Conservation (phyloP, 495 filamentous ascomycete genomes). For the Aspergillus asperescens region DNA sequence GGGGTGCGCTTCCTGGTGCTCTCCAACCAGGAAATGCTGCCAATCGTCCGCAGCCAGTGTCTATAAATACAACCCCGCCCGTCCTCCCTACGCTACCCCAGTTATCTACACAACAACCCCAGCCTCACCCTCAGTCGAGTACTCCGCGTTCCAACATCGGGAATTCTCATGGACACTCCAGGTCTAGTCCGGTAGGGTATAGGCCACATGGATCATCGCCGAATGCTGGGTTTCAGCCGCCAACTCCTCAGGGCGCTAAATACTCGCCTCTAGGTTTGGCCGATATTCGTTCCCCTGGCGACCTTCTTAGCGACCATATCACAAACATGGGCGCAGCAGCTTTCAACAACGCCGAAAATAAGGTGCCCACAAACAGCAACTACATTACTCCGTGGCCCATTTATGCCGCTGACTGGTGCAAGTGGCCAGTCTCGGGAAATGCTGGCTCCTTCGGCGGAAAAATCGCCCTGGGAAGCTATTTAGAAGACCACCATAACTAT, state of each 20-base stretch:
- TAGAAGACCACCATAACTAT: conserved; percentile 97
- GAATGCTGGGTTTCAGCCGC: conserved; percentile 57
- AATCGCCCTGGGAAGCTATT: conserved; percentile 88
- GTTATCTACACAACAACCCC: conserved; percentile 46
- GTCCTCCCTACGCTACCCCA: conserved; percentile 67
- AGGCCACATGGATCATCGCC: conserved; percentile 66
- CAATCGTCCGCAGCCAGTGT: conserved; percentile 58
- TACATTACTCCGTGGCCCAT: conserved; percentile 93
- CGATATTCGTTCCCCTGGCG: conserved; percentile 77
- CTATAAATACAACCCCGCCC: conserved; percentile 66
- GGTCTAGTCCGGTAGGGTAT: conserved; percentile 82
- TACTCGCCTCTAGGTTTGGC: conserved; percentile 87
- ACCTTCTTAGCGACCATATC: conserved; percentile 64
- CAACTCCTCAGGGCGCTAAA: conserved; percentile 66
- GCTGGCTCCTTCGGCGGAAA: conserved; percentile 72
- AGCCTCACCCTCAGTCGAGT: conserved; percentile 58
- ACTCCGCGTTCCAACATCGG: conserved; percentile 62
- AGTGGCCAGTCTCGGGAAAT: conserved; percentile 78
- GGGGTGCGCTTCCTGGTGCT: conserved; percentile 55
- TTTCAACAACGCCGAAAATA: conserved; percentile 41
- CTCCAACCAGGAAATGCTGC: conserved; percentile 59
- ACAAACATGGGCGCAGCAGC: conserved; percentile 35
- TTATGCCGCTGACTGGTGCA: conserved; percentile 98
- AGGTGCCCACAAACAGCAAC: conserved; percentile 66
- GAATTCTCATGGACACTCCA: conserved; percentile 66